A percentile compares a stretch with the other conserved stretches of the same genome.
phyloP scores from a whole-genome alignment of 208 protist genomes.

The Acanthamoeba rhysodes region DNA sequence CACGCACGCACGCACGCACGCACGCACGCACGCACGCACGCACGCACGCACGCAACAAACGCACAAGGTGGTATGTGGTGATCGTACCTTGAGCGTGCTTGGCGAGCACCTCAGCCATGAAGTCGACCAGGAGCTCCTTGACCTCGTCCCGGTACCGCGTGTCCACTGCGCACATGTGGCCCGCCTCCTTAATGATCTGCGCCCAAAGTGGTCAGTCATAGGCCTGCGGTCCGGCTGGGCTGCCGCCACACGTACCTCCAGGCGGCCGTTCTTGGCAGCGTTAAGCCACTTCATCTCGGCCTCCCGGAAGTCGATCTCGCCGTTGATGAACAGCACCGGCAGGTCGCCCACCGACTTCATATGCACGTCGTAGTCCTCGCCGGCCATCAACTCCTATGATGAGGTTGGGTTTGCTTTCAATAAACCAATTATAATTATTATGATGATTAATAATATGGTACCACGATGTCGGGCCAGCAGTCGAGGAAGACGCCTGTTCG shows the following conservation, averaged over 20 bases:
- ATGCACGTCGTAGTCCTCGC: constrained; percentile 51
- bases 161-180: constrained; percentile 51
- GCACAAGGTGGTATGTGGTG: too few relatives aligned
- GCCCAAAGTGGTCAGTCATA: neutral
- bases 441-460: neutral
- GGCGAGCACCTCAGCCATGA: neutral
- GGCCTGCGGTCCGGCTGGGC: neutral
- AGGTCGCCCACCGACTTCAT: constrained; percentile 14
- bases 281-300: constrained; percentile 61
- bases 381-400: constrained; percentile 16
- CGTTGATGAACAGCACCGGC: constrained; percentile 63
- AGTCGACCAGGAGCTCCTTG: constrained; percentile 14
- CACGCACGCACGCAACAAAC: too few relatives aligned
- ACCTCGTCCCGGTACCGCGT: constrained; percentile 15
- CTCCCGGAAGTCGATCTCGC: constrained; percentile 46
- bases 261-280: constrained; percentile 28
- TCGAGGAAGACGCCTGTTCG: constrained; percentile 32
- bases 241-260: neutral
- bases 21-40: too few relatives aligned
- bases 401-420: neutral
- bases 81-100: neutral
- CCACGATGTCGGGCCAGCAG: constrained; percentile 38
- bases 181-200: constrained; percentile 59
- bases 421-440: neutral
- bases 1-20: too few relatives aligned